Percentiles rank a stretch among this genome's conserved stretches.
phyloP scores from a whole-genome alignment of 495 filamentous ascomycete genomes.

The Penicillium cosmopolitanum region DNA sequence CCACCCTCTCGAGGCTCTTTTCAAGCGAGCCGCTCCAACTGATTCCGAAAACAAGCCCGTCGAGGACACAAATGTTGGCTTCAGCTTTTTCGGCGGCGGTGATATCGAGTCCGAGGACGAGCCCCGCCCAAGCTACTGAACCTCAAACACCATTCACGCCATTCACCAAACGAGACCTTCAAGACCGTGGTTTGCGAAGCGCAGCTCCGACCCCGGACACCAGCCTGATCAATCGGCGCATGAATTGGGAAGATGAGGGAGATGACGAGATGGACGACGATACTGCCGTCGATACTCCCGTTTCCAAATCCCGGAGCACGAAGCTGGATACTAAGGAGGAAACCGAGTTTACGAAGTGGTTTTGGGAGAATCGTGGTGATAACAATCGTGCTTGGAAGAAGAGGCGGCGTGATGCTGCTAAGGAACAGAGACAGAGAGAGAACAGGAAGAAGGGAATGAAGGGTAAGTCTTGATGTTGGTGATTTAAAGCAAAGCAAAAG shows the following conservation, averaged over 20 bases:
- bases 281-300: slow-evolving; percentile 31
- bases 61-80: slow-evolving; percentile 54
- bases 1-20: slow-evolving; percentile 87
- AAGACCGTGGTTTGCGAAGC: slow-evolving; percentile 71
- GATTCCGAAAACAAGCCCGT: slow-evolving; percentile 34
- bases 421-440: slow-evolving; percentile 85
- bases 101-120: slow-evolving; percentile 53
- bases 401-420: slow-evolving; percentile 74
- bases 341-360: slow-evolving; percentile 83
- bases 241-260: slow-evolving; percentile 39
- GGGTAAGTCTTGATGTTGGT: slow-evolving; percentile 38
- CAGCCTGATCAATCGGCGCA: slow-evolving; percentile 60
- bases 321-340: slow-evolving; percentile 41
- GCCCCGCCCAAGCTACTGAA: slow-evolving; percentile 36
- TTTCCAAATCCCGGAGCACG: slow-evolving; percentile 32
- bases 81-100: slow-evolving; percentile 66
- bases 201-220: slow-evolving; percentile 96
- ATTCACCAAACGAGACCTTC: slow-evolving; percentile 76
- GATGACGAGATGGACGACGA: slow-evolving; percentile 40
- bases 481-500: too few relatives aligned
- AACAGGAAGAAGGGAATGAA: slow-evolving; percentile 65
- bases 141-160: slow-evolving; percentile 86
- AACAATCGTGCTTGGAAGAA: slow-evolving; percentile 92
- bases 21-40: slow-evolving; percentile 66
- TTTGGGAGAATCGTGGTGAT: slow-evolving; percentile 89